Evolutionary conservation across 495 filamentous ascomycete genomes (phyloP).

Genomic region (Hypoxylon subgilvum): DNA sequence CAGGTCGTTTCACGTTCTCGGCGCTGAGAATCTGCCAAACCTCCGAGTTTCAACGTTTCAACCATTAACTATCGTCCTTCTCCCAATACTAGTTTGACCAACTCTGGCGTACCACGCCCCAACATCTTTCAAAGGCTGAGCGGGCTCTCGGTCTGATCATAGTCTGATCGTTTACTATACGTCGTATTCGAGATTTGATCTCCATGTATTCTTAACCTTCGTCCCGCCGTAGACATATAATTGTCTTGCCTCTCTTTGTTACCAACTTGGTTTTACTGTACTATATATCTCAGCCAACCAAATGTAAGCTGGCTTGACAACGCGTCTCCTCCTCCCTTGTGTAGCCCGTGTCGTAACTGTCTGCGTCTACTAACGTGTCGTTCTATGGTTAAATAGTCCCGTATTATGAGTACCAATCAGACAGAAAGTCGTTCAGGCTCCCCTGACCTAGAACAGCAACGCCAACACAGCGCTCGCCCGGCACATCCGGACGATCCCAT

Average conservation of each 20-base stretch:
- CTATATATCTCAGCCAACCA: constrained; percentile 5
- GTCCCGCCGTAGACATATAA: constrained; percentile 16
- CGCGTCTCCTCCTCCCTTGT: neutral
- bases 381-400: constrained; percentile 3
- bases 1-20: constrained; percentile 24
- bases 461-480: constrained; percentile 21
- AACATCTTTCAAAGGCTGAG: constrained; percentile 29
- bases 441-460: constrained; percentile 40
- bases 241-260: constrained; percentile 6
- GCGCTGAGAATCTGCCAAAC: constrained; percentile 2
- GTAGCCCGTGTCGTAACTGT: neutral
- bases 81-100: too few relatives aligned
- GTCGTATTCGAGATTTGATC: too few relatives aligned
- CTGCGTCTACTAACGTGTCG: constrained; percentile 9
- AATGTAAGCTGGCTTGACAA: constrained; percentile 23
- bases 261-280: neutral
- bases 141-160: constrained; percentile 34
- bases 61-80: neutral
- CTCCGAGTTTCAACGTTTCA: constrained; percentile 1
- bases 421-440: constrained; percentile 26
- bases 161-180: too few relatives aligned
- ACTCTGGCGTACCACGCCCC: constrained; percentile 10
- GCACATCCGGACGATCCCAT: constrained; percentile 35
- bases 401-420: constrained; percentile 38
- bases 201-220: constrained; percentile 19